These are phyloP conservation scores for Tylopilus balloui DNA, from an alignment of 768 basidiomycete species.

Conservation along the genomic window DNA sequence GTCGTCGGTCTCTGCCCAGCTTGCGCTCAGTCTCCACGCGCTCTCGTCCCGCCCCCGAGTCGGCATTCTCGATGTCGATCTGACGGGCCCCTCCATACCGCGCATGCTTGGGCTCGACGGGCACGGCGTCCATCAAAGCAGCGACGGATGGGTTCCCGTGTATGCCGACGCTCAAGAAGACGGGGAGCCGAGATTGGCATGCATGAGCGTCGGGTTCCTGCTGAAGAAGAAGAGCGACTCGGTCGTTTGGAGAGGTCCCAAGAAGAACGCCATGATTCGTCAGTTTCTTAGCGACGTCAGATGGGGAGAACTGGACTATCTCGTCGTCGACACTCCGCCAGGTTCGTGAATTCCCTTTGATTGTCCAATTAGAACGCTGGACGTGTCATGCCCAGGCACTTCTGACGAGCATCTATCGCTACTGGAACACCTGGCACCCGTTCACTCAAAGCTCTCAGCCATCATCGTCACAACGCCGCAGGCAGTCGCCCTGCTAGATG, in stretches of 20 bases:
- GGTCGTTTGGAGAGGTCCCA: slow-evolving; percentile 97
- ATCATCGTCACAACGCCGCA: slow-evolving; percentile 97
- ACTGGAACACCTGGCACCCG: slow-evolving; percentile 86
- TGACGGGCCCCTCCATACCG: slow-evolving; percentile 92
- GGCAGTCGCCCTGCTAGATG: slow-evolving; percentile 92
- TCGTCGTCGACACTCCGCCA: slow-evolving; percentile 94
- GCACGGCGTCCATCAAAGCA: slow-evolving; percentile 86
- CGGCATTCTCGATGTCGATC: slow-evolving; percentile 90
- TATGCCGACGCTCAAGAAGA: slow-evolving; percentile 70
- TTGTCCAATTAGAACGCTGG: slow-evolving; percentile 2
- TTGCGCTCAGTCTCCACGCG: slow-evolving; percentile 81
- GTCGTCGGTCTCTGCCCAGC: slow-evolving; percentile 90
- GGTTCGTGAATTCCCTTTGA: slow-evolving; percentile 47
- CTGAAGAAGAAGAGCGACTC: slow-evolving; percentile 87
- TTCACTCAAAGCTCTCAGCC: slow-evolving; percentile 72
- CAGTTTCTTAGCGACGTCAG: slow-evolving; percentile 94
- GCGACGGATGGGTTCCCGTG: slow-evolving; percentile 96
- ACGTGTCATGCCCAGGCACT: slow-evolving; percentile 58
- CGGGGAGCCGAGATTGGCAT: slow-evolving; percentile 64
- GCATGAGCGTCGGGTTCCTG: slow-evolving; percentile 97
- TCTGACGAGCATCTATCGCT: slow-evolving; percentile 98
- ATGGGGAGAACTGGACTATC: slow-evolving; percentile 91
- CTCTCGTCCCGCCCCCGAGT: slow-evolving; percentile 65
- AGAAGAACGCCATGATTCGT: slow-evolving; percentile 97
- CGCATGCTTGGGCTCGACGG: slow-evolving; percentile 92